Evolutionary conservation across 257 asterid species (phyloP).

Genomic region (Coffea eugenioides): DNA sequence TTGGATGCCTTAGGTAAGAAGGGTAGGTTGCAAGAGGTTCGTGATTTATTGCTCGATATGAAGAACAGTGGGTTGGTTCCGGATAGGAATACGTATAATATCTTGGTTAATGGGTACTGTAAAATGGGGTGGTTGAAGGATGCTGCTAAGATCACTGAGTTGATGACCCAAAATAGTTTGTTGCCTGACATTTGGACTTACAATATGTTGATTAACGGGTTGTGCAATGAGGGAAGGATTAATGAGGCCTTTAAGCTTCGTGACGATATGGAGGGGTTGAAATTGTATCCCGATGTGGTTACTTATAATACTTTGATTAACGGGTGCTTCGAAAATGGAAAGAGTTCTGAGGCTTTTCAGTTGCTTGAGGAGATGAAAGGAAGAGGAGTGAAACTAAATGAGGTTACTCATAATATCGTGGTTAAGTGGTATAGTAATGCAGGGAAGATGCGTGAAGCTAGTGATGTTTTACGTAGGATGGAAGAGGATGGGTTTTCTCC

Average conservation of each 20-base stretch:
- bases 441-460: conserved; percentile 69
- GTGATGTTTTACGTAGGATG: conserved; percentile 46
- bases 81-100: conserved; percentile 58
- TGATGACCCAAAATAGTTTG: conserved; percentile 58
- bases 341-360: conserved; percentile 42
- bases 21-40: conserved; percentile 65
- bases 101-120: conserved; percentile 74
- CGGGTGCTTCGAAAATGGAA: conserved; percentile 53
- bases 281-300: conserved; percentile 67
- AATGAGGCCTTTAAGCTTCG: conserved; percentile 68
- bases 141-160: conserved; percentile 60
- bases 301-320: conserved; percentile 78
- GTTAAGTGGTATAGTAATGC: conserved; percentile 77
- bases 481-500: conserved; percentile 64
- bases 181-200: conserved; percentile 75
- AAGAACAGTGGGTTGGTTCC: conserved; percentile 64
- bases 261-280: conserved; percentile 62
- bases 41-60: conserved; percentile 68
- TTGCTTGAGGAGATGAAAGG: conserved; percentile 66
- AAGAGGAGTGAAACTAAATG: conserved; percentile 50
- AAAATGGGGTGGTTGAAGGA: conserved; percentile 76
- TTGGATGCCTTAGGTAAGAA: conserved; percentile 61
- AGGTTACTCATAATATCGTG: conserved; percentile 67
- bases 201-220: conserved; percentile 65
- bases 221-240: conserved; percentile 53